Evolutionary conservation across 257 asterid genomes (phyloP).

Genomic region (Verbena officinalis): DNA sequence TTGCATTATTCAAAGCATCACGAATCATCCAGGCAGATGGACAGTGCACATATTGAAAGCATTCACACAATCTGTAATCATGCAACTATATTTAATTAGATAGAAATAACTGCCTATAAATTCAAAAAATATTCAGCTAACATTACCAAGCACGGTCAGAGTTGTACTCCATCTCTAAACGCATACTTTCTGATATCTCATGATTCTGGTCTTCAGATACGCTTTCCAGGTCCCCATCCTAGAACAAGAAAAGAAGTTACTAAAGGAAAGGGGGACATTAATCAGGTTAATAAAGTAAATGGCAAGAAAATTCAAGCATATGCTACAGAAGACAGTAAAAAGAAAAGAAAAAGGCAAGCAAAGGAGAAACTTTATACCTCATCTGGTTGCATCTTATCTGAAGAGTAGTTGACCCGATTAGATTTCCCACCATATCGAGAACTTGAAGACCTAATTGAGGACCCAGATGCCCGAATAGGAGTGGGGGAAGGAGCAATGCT

Average conservation of each 20-base stretch:
- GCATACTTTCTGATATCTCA: slow-evolving; percentile 85
- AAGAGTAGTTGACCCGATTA: slow-evolving; percentile 36
- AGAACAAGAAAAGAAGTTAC: slow-evolving; percentile 30
- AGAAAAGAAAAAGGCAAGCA: not conserved
- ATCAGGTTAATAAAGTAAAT: slow-evolving; percentile 18
- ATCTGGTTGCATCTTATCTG: slow-evolving; percentile 35
- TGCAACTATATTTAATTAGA: not conserved
- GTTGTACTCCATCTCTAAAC: slow-evolving; percentile 84
- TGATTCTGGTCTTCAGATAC: slow-evolving; percentile 48
- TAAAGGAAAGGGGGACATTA: not conserved
- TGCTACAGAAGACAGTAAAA: not conserved
- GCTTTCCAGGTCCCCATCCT: slow-evolving; percentile 56
- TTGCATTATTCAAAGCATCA: too few species aligned
- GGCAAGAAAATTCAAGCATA: slow-evolving; percentile 12
- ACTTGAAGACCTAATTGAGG: slow-evolving; percentile 66
- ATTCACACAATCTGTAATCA: not conserved
- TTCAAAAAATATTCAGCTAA: not conserved
- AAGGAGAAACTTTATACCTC: slow-evolving; percentile 55
- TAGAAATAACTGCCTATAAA: slow-evolving; percentile 7
- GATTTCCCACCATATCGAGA: slow-evolving; percentile 69
- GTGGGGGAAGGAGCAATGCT: slow-evolving; percentile 88
- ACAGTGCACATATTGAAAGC: not conserved
- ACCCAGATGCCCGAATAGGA: slow-evolving; percentile 93
- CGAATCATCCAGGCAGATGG: too few species aligned
- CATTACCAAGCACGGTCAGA: slow-evolving; percentile 92